Percentiles rank a stretch among this genome's conserved stretches.
These are phyloP conservation scores for Chaetomium globosum DNA, from an alignment of 2,329 filamentous ascomycete species.

Conservation along the genomic window DNA sequence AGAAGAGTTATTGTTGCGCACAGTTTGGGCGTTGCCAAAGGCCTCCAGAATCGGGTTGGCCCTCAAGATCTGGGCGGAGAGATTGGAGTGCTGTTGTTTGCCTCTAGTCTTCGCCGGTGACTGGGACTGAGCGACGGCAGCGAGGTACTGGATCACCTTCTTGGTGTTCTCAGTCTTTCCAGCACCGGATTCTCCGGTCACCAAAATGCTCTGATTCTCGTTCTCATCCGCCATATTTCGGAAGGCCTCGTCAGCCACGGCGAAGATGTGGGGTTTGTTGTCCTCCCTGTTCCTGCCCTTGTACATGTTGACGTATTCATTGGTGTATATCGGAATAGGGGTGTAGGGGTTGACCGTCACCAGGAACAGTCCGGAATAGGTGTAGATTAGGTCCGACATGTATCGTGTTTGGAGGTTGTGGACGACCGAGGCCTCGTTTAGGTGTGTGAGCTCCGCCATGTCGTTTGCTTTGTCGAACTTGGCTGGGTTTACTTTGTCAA, in stretches of 20 bases:
- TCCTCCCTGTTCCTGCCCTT: conserved; percentile 88
- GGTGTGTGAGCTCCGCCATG: conserved; percentile 96
- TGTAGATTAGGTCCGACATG: conserved; percentile 95
- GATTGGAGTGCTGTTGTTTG: conserved; percentile 66
- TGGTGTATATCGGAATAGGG: conserved; percentile 88
- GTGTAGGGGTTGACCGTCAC: conserved; percentile 98
- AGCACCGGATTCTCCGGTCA: conserved; percentile 96
- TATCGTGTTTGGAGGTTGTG: conserved; percentile 96
- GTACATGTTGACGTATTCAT: conserved; percentile 98
- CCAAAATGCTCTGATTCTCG: conserved; percentile 93
- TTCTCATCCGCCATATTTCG: conserved; percentile 94
- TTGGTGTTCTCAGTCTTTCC: conserved; percentile 99
- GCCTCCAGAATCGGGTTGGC: conserved; percentile 97
- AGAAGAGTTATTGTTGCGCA: conserved; percentile 97
- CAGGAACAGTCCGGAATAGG: conserved; percentile 94
- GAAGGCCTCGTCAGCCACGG: conserved; percentile 96
- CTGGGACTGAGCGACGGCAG: conserved; percentile 87
- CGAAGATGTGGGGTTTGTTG: conserved; percentile 95
- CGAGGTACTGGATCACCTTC: conserved; percentile 98
- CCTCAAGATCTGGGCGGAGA: conserved; percentile 93
- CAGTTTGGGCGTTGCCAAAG: conserved; percentile 96
- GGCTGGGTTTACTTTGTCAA: conserved; percentile 98
- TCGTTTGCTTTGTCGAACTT: conserved; percentile 99
- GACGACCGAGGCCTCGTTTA: conserved; percentile 97
- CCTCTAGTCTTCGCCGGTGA: conserved; percentile 64